Conservation (phyloP, 306 rosid species). For the Medicago ruthenica region DNA sequence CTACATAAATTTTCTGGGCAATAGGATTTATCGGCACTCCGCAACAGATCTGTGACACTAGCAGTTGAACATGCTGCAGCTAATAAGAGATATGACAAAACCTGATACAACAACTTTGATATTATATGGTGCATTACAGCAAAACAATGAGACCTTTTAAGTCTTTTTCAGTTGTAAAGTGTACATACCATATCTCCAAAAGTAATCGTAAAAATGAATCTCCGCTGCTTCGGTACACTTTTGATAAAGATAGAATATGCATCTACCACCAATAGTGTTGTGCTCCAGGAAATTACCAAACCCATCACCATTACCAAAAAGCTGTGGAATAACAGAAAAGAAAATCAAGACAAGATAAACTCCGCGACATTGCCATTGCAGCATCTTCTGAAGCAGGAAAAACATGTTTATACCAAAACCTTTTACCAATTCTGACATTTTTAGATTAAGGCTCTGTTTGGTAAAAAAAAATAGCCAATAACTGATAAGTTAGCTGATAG, state of each 20-base stretch:
- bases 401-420: not conserved
- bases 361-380: not conserved
- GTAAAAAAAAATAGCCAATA: too few relatives aligned
- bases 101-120: slow-evolving; percentile 48
- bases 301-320: slow-evolving; percentile 92
- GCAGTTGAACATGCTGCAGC: slow-evolving; percentile 90
- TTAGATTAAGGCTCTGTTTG: not conserved
- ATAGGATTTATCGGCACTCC: slow-evolving; percentile 47
- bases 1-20: slow-evolving; percentile 68
- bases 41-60: slow-evolving; percentile 68
- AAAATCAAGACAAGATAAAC: slow-evolving; percentile 18
- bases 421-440: not conserved
- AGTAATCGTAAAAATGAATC: slow-evolving; percentile 57
- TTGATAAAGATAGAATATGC: slow-evolving; percentile 74
- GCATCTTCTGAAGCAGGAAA: not conserved
- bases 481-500: too few relatives aligned
- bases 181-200: slow-evolving; percentile 74
- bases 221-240: slow-evolving; percentile 62
- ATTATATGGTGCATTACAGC: slow-evolving; percentile 37
- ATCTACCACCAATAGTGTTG: slow-evolving; percentile 72
- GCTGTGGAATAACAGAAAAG: slow-evolving; percentile 50
- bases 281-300: slow-evolving; percentile 87
- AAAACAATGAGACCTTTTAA: slow-evolving; percentile 1
- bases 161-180: slow-evolving; percentile 8
- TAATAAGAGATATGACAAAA: slow-evolving; percentile 71